Base-by-base conservation (phyloP, 345 rosid genomes). In the Corymbia maculata region DNA sequence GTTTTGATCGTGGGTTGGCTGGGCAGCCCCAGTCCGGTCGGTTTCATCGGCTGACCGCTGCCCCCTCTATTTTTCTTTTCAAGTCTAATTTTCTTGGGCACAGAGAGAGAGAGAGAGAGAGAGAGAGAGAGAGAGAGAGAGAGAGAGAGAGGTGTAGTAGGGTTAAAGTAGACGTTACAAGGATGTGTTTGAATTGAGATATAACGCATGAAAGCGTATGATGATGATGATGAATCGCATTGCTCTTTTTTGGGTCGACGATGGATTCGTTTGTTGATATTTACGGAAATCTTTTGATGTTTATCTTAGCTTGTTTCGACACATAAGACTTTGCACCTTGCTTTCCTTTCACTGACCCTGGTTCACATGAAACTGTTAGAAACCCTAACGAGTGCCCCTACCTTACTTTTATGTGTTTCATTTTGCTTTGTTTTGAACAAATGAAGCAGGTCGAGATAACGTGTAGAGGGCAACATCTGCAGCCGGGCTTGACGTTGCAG, bases 381-480 rank as follows among this genome's bases (percentile, higher is more conserved):
- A 70, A 75, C 22, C 80, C 47, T 70, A 1, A 70, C 14, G 10
- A 6, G 59, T 2, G 9, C 19, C 9, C 9, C 36, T 19, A 13
- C 75, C 9, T 14, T 30, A 64, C 19, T 36, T 36, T 36, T 36
- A 36, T 75, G 36, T 13, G 47, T 75, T 75, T 36, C 13, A 21
- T 42, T 8, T 19, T 75, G 47, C 50, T n/a, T 21, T 85, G 50
- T 26, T 59, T 24, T 82, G 36, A 49, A 28, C 42, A 12, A 30
- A 75, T n/a, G 51, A 90, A 89, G 92, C 98, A 98, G 99, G 84
- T 97, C 89, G 99, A 96, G 92, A 96, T 98, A 92, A 97, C 92
- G 91, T 98, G 99, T 91, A 94, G 95, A 92, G 99, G 99, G 92
- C 96, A 97, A 90, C 92, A 94, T 90, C 96, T 98, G 55, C 91